Percentiles rank a stretch among this genome's conserved stretches.
Evolutionary conservation across 129 eudicot genomes (phyloP).

Genomic region (Centaurea solstitialis): DNA sequence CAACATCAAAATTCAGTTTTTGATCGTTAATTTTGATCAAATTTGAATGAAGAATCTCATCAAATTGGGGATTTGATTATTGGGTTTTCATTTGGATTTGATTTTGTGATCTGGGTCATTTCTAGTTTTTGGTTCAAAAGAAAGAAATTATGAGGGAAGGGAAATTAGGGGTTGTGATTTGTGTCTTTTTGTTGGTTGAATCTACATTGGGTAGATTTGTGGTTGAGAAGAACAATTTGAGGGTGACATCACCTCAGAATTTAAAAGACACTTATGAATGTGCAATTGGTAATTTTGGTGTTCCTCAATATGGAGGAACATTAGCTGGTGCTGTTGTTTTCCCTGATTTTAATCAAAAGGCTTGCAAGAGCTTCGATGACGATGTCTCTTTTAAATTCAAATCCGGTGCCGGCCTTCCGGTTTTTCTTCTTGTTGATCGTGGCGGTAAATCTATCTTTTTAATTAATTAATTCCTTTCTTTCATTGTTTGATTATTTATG

Average conservation of each 20-base stretch:
- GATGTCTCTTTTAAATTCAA: constrained; percentile 51
- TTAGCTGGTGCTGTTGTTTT: constrained; percentile 56
- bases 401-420: constrained; percentile 54
- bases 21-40: neutral
- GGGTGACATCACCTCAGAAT: constrained; percentile 52
- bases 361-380: constrained; percentile 46
- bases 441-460: constrained; percentile 39
- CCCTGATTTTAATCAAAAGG: constrained; percentile 48
- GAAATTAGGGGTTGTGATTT: constrained; percentile 14
- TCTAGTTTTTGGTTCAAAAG: neutral
- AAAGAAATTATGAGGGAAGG: constrained; percentile 30
- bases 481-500: neutral
- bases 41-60: neutral
- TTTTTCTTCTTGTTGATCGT: constrained; percentile 58
- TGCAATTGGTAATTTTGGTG: constrained; percentile 69
- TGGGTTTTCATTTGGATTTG: neutral
- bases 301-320: constrained; percentile 63
- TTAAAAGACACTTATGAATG: constrained; percentile 51
- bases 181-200: constrained; percentile 28
- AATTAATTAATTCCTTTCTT: neutral
- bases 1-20: constrained; percentile 1
- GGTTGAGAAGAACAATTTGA: constrained; percentile 62
- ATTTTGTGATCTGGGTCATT: constrained; percentile 19
- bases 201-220: constrained; percentile 48
- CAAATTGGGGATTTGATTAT: neutral